Evolutionary conservation across 768 basidiomycete genomes (phyloP), one percentile per base, ranked within the genome.

Genomic region (Tylopilus sp.): DNA sequence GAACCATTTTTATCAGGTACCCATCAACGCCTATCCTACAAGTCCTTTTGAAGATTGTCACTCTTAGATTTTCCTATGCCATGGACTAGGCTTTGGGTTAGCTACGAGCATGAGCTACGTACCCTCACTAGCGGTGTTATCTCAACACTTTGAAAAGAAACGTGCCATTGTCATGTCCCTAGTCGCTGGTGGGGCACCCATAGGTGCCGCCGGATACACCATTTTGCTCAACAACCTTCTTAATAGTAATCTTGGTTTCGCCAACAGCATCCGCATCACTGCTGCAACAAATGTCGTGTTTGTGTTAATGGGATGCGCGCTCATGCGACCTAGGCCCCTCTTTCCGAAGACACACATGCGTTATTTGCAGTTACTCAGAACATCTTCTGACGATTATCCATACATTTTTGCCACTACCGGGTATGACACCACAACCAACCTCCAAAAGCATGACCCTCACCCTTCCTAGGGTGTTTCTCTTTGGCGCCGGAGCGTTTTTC

Each of bases 1-100:
- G 36, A 48, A 61, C 11, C 72, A 77, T 61, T 67, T 59, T 66
- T 62, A 57, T 69, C 57, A 75, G 65, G 57, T 64, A 68, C 22
- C 47, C 73, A 6, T 70, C 72, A 15, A 9, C 12, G 1, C 21
- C 17, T 31, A 2, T 25, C n/a, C 3, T 23, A 18, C 20, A 23
- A 7, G 4, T 12, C 36, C 39, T 25, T n/a, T 40, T 22, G 11
- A 66, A 67, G 40, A 61, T 60, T 63, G 21, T 62, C 66, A 31
- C 30, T 66, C 15, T 70, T 63, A 78, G 55, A 61, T 71, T 10
- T 73, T 77, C 35, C 50, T 65, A 21, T 65, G 47, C 9, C 64
- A 65, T 12, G 75, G 75, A 3, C 57, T 70, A 40, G 74, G 74
- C 28, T 70, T 76, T 17, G 78, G 82, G 12, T 70, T 83, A 23